Evolutionary conservation across 2,329 filamentous ascomycete species (phyloP), one percentile per base, ranked within the genome.

Genomic region (Aureobasidium namibiae): DNA sequence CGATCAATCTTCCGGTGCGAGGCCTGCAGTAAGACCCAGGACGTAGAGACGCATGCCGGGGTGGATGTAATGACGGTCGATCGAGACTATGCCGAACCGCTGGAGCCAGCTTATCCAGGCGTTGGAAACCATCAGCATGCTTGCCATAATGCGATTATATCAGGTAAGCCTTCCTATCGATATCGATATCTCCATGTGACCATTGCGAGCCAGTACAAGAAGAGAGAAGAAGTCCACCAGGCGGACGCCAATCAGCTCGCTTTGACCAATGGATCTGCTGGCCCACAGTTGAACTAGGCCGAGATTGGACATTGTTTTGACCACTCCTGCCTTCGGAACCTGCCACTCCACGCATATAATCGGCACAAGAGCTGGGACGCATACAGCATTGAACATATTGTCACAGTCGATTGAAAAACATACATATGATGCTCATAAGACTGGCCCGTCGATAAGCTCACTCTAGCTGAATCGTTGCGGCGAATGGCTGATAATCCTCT

Each of bases 401-500:
- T 14, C 18, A 2, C 7, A 29, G 23, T 13, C 16, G 36, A 41
- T 9, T 29, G 21, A 42, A 11, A 42, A 2, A 14, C 18, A 8
- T 29, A 31, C 16, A 8, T 29, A 31, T n/a, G 33, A 18, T 2
- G 21, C 24, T 1, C 36, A 54, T 54, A 54, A 31, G 24, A 29
- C 14, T 11, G 14, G 13, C 23, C 6, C 23, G 4, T 21, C 13
- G 48, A 21, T 13, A 11, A 14, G 50, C 24, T 42, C 14, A 54
- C 36, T 54, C 50, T 24, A 54, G 24, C 50, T 54, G 50, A 42
- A 54, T 54, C 13, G 50, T 54, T 21, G 50, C 50, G 4, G 50
- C 53, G 31, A 56, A 72, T 1, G 71, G 69, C 31, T 69, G 69
- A 56, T 73, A 73, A 59, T 72, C 70, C 50, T 69, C 67, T 26